phyloP scores from a whole-genome alignment of 176 grass and related monocot species.

The Aegilops bicornis region DNA sequence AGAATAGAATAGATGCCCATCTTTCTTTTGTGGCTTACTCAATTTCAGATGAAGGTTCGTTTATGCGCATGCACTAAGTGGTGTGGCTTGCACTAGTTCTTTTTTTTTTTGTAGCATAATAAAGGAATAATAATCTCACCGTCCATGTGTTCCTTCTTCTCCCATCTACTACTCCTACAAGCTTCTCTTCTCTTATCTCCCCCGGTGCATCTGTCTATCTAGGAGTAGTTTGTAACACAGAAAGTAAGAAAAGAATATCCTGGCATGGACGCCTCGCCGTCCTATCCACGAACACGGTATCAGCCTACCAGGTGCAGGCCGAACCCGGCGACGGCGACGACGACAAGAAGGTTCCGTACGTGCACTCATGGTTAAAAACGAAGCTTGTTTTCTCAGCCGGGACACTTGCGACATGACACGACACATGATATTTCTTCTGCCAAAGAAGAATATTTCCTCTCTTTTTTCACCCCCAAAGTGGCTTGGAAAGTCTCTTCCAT shows the following conservation, averaged over 20 bases:
- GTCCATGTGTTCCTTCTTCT: background rate
- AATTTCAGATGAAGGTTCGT: conserved; percentile 46
- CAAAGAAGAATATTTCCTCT: background rate
- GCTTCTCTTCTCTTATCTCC: background rate
- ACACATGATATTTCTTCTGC: background rate
- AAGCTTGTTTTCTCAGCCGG: background rate
- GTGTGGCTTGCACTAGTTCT: background rate
- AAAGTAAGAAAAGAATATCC: background rate
- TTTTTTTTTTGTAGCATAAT: background rate
- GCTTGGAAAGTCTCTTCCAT: conserved; percentile 27
- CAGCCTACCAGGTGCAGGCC: background rate
- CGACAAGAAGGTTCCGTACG: background rate
- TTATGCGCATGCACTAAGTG: conserved; percentile 19
- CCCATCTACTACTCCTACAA: background rate
- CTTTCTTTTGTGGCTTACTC: conserved; percentile 25
- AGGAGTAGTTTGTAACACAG: background rate
- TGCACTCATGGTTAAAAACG: background rate
- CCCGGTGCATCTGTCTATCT: too few relatives aligned
- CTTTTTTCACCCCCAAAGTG: conserved; percentile 16
- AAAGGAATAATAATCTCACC: background rate
- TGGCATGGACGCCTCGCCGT: background rate
- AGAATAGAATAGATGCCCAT: conserved; percentile 57
- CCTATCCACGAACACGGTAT: too few relatives aligned
- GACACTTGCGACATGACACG: background rate
- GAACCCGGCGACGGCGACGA: background rate